Evolutionary conservation across 140 eudicot genomes (phyloP), one percentile per base, ranked within the genome.

Genomic region (Senecio squalidus): DNA sequence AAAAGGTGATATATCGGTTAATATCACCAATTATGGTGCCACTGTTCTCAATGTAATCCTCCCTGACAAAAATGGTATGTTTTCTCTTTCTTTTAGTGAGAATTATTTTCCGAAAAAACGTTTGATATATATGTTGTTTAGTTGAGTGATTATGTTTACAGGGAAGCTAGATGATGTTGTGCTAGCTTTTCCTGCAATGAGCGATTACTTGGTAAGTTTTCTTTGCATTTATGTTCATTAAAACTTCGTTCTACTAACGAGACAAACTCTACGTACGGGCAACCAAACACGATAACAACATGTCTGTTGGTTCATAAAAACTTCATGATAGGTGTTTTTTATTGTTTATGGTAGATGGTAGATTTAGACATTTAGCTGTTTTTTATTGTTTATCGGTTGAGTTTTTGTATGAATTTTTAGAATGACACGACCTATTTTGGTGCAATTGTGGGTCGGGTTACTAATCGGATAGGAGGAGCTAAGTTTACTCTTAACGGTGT

Each of bases 11-110:
- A 55, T 83, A 39, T 49, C 83, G 1, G 60, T 76, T n/a, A 84
- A 71, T 67, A 66, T 84, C 73, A 76, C 93, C 26, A 84, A 84
- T 48, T 84, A 63, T 60, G 93, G 93, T 50, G 93, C 93, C n/a
- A 73, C 82, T 33, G 77, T 84, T 64, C 67, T 80, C 16, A 76
- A 83, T 44, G 54, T 84, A 24, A 20, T 76, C 2, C 67, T 74
- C 45, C 93, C 93, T 6, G 93, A 76, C 39, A 48, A 44, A 36
- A 60, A 74, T 14, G 86, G 84, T 72, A 29, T 29, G 16, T 14
- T 41, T 7, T 8, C 22, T 47, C 18, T 4, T 41, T n/a, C 18
- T 14, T 0, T 13, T 40, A 40, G 3, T 40, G 16, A 40, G 47
- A n/a, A 13, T 14, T 33, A 10, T 33, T 33, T n/a, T n/a, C n/a